phyloP scores from a whole-genome alignment of 1,284 basidiomycete species.

The Ustilago trichophora region DNA sequence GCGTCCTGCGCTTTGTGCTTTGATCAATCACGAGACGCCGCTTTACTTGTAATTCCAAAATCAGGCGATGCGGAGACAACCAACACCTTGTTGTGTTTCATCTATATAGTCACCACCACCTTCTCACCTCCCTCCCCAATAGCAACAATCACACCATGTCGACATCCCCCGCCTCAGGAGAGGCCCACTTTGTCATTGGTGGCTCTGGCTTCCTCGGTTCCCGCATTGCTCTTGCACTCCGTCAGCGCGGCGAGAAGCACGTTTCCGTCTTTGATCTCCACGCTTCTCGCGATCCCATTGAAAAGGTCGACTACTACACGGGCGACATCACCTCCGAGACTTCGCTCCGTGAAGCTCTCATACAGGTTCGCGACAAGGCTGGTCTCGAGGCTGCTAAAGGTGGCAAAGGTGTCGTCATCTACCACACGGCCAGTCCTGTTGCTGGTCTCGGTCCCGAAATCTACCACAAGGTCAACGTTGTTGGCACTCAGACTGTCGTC shows the following conservation, averaged over 20 bases:
- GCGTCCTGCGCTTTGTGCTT: too few relatives aligned
- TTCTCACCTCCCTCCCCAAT: neutral
- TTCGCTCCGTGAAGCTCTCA: constrained; percentile 37
- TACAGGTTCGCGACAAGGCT: constrained; percentile 39
- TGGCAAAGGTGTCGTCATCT: constrained; percentile 69
- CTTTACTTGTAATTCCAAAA: too few relatives aligned
- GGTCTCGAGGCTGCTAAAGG: constrained; percentile 32
- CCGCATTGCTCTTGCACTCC: constrained; percentile 58
- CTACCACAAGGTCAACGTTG: constrained; percentile 93
- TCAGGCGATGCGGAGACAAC: constrained; percentile 31
- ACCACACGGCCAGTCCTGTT: constrained; percentile 91
- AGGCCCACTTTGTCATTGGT: constrained; percentile 64
- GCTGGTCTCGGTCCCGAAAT: constrained; percentile 76
- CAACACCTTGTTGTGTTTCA: neutral
- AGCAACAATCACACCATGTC: constrained; percentile 50
- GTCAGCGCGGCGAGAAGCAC: constrained; percentile 60
- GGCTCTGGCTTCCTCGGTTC: constrained; percentile 65
- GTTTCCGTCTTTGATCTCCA: constrained; percentile 61
- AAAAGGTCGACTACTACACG: constrained; percentile 56
- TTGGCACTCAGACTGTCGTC: constrained; percentile 87
- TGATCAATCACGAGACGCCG: too few relatives aligned
- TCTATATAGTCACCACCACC: neutral
- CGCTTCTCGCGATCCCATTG: constrained; percentile 42
- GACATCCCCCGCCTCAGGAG: constrained; percentile 54
- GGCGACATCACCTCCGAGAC: constrained; percentile 61